Evolutionary conservation across 495 filamentous ascomycete species (phyloP).

Genomic region (Penicillium lagena): DNA sequence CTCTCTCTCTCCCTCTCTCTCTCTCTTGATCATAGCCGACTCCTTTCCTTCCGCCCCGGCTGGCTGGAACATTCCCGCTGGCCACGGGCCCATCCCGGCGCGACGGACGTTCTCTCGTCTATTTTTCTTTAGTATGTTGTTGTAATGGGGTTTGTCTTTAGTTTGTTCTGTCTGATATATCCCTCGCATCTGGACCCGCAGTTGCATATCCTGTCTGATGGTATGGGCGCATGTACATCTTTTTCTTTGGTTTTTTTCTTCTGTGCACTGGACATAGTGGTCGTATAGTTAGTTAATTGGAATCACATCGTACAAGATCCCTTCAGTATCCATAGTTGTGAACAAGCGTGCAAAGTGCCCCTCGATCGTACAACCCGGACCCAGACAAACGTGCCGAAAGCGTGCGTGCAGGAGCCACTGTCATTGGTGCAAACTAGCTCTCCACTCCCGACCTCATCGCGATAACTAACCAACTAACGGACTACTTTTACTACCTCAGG

Average conservation of each 20-base stretch:
- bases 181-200: constrained; percentile 14
- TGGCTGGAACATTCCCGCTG: too few relatives aligned
- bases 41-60: constrained; percentile 14
- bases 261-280: neutral
- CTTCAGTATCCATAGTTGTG: too few relatives aligned
- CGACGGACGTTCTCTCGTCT: constrained; percentile 18
- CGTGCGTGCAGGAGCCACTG: too few relatives aligned
- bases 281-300: neutral
- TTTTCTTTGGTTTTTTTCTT: neutral
- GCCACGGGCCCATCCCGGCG: constrained; percentile 10
- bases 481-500: too few relatives aligned
- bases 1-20: neutral
- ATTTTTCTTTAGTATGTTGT: neutral
- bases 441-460: constrained; percentile 1
- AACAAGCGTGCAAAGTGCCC: too few relatives aligned
- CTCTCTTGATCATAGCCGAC: constrained; percentile 10
- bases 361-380: too few relatives aligned
- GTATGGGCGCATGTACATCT: neutral
- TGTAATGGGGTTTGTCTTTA: neutral
- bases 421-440: constrained; percentile 1
- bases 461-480: too few relatives aligned
- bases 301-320: too few relatives aligned
- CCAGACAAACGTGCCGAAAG: too few relatives aligned
- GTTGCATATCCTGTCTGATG: constrained; percentile 9
- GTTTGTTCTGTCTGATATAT: constrained; percentile 19